Evolutionary conservation across 2,329 filamentous ascomycete genomes (phyloP).

Genomic region (Lasiodiplodia citricola): DNA sequence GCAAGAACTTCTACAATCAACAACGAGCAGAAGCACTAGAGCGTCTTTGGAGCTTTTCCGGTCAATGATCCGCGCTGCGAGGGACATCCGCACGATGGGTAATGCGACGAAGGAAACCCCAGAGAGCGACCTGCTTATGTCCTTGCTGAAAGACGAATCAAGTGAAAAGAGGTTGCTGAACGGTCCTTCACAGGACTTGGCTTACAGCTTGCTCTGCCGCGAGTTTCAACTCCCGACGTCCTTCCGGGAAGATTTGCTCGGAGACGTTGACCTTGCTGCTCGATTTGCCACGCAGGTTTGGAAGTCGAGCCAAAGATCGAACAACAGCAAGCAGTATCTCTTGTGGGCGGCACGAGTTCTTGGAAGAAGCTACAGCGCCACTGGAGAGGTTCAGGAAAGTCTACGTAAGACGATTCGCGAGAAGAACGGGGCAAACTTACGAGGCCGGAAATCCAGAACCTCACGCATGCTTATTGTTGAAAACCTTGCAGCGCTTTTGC

Average conservation of each 20-base stretch:
- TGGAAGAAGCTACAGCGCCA: slow-evolving; percentile 69
- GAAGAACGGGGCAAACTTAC: slow-evolving; percentile 9
- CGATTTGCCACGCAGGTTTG: slow-evolving; percentile 71
- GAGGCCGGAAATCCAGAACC: neutral
- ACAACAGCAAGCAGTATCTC: slow-evolving; percentile 71
- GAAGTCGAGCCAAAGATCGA: slow-evolving; percentile 72
- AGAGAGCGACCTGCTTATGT: slow-evolving; percentile 81
- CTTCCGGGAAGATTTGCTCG: slow-evolving; percentile 69
- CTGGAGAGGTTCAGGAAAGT: slow-evolving; percentile 7
- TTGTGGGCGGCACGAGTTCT: slow-evolving; percentile 86
- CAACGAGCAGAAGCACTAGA: neutral
- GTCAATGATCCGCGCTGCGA: slow-evolving; percentile 71
- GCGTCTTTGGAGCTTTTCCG: slow-evolving; percentile 60
- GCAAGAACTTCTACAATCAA: slow-evolving; percentile 25
- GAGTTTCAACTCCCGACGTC: slow-evolving; percentile 70
- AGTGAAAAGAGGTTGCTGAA: slow-evolving; percentile 69
- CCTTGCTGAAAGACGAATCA: slow-evolving; percentile 76
- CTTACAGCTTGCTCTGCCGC: slow-evolving; percentile 74
- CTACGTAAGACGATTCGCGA: slow-evolving; percentile 3
- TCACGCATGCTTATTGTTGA: slow-evolving; percentile 38
- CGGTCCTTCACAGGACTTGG: slow-evolving; percentile 70
- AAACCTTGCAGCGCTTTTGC: slow-evolving; percentile 44
- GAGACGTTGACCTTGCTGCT: slow-evolving; percentile 68
- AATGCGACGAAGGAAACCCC: slow-evolving; percentile 71
- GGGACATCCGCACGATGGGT: slow-evolving; percentile 69